Conservation (phyloP, 768 basidiomycete genomes). For the Lactifluus pinguis region DNA sequence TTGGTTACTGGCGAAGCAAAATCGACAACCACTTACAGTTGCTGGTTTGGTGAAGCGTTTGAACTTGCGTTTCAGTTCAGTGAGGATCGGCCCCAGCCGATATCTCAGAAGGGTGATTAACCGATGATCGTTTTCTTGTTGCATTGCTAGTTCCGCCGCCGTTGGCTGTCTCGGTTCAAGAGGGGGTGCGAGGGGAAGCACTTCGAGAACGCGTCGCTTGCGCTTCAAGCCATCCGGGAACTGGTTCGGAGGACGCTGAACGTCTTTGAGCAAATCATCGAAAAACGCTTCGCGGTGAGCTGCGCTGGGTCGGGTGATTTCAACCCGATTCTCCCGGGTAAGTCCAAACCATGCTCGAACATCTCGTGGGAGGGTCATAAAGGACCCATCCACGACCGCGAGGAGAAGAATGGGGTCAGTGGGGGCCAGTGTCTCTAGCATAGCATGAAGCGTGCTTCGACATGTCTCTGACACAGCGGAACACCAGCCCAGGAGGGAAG, state of each 20-base stretch:
- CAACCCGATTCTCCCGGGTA: slow-evolving; percentile 64
- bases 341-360: slow-evolving; percentile 89
- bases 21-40: slow-evolving; percentile 39
- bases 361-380: slow-evolving; percentile 63
- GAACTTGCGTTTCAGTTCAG: slow-evolving; percentile 86
- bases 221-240: slow-evolving; percentile 87
- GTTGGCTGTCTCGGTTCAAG: slow-evolving; percentile 77
- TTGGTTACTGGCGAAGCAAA: not conserved
- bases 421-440: slow-evolving; percentile 86
- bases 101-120: slow-evolving; percentile 77
- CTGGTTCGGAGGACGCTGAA: slow-evolving; percentile 68
- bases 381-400: slow-evolving; percentile 75
- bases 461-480: slow-evolving; percentile 76
- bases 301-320: slow-evolving; percentile 41
- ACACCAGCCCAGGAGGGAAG: slow-evolving; percentile 81
- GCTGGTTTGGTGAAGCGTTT: slow-evolving; percentile 82
- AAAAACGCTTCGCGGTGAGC: slow-evolving; percentile 71
- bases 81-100: slow-evolving; percentile 82
- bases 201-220: slow-evolving; percentile 76
- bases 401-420: slow-evolving; percentile 91
- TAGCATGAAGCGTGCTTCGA: slow-evolving; percentile 74
- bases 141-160: slow-evolving; percentile 70
- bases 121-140: slow-evolving; percentile 74
- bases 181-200: slow-evolving; percentile 82
- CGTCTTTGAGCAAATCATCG: slow-evolving; percentile 54